Evolutionary conservation across 345 rosid species (phyloP).

Genomic region (Populus ilicifolia): DNA sequence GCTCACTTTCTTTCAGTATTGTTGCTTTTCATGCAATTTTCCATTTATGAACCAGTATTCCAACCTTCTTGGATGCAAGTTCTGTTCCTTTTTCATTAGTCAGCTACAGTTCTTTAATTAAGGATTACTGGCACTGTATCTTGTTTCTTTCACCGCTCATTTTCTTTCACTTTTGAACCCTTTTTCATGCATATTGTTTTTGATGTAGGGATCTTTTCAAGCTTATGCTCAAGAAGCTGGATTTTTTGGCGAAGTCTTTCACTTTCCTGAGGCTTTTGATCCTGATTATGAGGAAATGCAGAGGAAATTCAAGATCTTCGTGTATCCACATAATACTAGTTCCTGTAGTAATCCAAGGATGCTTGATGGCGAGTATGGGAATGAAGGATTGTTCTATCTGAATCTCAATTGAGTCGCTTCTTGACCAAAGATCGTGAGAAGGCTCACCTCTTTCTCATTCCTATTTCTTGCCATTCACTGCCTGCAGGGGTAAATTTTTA

Average conservation of each 20-base stretch:
- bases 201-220: neutral
- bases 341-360: neutral
- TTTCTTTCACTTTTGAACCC: neutral
- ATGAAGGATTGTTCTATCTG: constrained; percentile 21
- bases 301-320: constrained; percentile 38
- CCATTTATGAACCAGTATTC: neutral
- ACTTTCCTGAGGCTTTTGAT: constrained; percentile 13
- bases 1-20: neutral
- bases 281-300: constrained; percentile 46
- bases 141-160: neutral
- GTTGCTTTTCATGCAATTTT: neutral
- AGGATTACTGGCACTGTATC: neutral
- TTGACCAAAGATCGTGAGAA: neutral
- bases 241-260: neutral
- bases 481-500: neutral
- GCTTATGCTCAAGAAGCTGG: neutral
- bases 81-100: too few relatives aligned
- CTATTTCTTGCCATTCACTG: constrained; percentile 2
- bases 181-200: neutral
- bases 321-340: constrained; percentile 6
- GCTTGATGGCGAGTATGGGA: constrained; percentile 9
- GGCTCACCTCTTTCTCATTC: constrained; percentile 29
- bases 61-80: neutral
- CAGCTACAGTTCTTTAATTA: too few relatives aligned
- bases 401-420: constrained; percentile 12